Percentiles rank a stretch among this genome's conserved stretches.
Evolutionary conservation across 441 rosid species (phyloP).

Genomic region (Croton laevigatus): DNA sequence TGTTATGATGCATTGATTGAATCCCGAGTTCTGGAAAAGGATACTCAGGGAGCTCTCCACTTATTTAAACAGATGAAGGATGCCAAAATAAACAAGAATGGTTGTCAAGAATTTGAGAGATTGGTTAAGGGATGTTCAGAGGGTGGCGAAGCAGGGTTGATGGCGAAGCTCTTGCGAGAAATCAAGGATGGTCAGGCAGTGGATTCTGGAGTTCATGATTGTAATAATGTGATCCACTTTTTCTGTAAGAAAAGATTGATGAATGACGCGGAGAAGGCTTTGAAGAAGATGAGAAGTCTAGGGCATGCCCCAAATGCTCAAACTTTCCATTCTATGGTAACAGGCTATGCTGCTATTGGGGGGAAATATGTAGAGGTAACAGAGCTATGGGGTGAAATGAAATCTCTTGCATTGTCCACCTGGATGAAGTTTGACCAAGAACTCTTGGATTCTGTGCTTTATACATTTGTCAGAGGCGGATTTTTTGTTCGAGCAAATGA

Average conservation of each 20-base stretch:
- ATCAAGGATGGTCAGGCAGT: slow-evolving; percentile 70
- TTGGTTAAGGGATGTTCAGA: slow-evolving; percentile 59
- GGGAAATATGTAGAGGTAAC: slow-evolving; percentile 86
- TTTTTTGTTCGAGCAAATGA: slow-evolving; percentile 82
- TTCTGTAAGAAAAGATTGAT: slow-evolving; percentile 86
- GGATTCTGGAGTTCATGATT: slow-evolving; percentile 74
- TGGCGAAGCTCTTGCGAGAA: slow-evolving; percentile 79
- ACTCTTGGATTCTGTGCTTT: slow-evolving; percentile 79
- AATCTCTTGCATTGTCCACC: slow-evolving; percentile 57
- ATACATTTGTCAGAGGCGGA: slow-evolving; percentile 87
- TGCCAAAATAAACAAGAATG: slow-evolving; percentile 52
- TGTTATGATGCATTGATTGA: slow-evolving; percentile 66
- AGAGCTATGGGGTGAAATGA: slow-evolving; percentile 97
- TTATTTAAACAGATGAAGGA: slow-evolving; percentile 80
- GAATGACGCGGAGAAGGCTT: slow-evolving; percentile 90
- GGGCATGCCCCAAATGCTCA: slow-evolving; percentile 84
- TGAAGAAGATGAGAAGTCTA: slow-evolving; percentile 77
- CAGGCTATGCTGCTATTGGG: slow-evolving; percentile 82
- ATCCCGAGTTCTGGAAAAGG: slow-evolving; percentile 53
- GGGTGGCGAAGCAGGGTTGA: slow-evolving; percentile 57
- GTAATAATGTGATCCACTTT: slow-evolving; percentile 88
- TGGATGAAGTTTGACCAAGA: slow-evolving; percentile 85
- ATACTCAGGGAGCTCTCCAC: slow-evolving; percentile 67
- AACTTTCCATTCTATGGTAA: slow-evolving; percentile 93
- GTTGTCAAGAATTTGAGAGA: slow-evolving; percentile 60